These are phyloP conservation scores for Sphaerosporella brunnea DNA, from an alignment of 495 filamentous ascomycete genomes.

Conservation along the genomic window DNA sequence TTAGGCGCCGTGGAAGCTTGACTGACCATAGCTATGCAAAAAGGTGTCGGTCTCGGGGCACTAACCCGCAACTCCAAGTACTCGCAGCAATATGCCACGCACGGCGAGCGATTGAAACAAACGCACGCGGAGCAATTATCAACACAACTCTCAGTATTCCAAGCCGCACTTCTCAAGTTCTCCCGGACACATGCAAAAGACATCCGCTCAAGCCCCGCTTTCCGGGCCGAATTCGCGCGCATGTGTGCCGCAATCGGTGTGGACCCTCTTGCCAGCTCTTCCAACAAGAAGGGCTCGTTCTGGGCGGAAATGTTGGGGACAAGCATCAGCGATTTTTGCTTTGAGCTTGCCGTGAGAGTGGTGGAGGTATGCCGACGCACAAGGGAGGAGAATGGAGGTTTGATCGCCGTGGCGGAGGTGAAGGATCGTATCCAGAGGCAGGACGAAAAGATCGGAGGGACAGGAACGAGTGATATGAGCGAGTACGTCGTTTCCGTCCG, in stretches of 20 bases:
- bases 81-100: conserved; percentile 66
- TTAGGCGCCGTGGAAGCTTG: too few relatives aligned
- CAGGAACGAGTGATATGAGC: conserved; percentile 41
- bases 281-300: conserved; percentile 44
- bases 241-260: conserved; percentile 97
- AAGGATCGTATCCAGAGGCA: conserved; percentile 46
- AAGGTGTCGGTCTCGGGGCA: conserved; percentile 82
- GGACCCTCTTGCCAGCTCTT: conserved; percentile 66
- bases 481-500: too few relatives aligned
- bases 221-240: conserved; percentile 90
- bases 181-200: conserved; percentile 83
- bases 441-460: conserved; percentile 48
- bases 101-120: conserved; percentile 64
- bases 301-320: conserved; percentile 87
- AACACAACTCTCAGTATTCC: conserved; percentile 90
- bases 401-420: conserved; percentile 72
- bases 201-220: conserved; percentile 84
- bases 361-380: conserved; percentile 84
- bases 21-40: too few relatives aligned
- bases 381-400: conserved; percentile 74
- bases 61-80: conserved; percentile 69
- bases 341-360: conserved; percentile 80
- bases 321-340: conserved; percentile 94
- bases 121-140: conserved; percentile 64
- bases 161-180: conserved; percentile 80